phyloP scores from a whole-genome alignment of 805 yeast species.

The Saccharomycopsis synnaedendra region DNA sequence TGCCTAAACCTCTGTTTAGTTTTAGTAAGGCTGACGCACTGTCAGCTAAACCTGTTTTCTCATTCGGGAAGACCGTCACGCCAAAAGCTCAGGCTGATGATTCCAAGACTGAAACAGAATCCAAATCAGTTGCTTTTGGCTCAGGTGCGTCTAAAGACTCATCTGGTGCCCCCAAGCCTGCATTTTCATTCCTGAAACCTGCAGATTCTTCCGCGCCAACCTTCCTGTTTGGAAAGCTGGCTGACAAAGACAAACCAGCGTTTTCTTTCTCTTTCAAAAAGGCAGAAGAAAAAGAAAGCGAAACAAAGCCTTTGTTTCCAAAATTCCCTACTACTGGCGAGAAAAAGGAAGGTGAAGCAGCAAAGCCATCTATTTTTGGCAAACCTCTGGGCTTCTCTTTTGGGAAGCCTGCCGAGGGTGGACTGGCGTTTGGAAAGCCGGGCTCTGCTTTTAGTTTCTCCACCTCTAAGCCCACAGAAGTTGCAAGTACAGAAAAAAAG shows the following conservation, averaged over 20 bases:
- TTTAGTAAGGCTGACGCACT: neutral
- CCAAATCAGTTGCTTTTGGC: neutral
- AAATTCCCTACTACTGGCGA: neutral
- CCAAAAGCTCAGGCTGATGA: neutral
- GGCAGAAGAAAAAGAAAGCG: neutral
- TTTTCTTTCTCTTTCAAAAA: neutral
- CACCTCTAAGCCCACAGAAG: neutral
- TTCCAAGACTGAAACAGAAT: neutral
- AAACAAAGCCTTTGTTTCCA: no score
- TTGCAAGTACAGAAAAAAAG: neutral
- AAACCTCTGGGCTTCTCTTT: neutral
- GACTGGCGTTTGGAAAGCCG: neutral
- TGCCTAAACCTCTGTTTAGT: neutral
- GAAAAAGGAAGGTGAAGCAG: neutral
- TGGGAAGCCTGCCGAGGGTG: neutral
- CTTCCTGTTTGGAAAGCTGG: slow-evolving; percentile 1
- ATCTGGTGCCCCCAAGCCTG: slow-evolving; percentile 6
- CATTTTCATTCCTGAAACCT: slow-evolving; percentile 14
- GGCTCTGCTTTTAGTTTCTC: neutral
- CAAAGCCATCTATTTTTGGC: neutral
- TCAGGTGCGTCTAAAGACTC: neutral
- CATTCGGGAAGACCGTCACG: neutral
- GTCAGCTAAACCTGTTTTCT: slow-evolving; percentile 1
- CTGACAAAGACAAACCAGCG: neutral
- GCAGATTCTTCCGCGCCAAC: slow-evolving; percentile 1